phyloP scores from a whole-genome alignment of 441 rosid species.

The Rhodomyrtus psidioides region DNA sequence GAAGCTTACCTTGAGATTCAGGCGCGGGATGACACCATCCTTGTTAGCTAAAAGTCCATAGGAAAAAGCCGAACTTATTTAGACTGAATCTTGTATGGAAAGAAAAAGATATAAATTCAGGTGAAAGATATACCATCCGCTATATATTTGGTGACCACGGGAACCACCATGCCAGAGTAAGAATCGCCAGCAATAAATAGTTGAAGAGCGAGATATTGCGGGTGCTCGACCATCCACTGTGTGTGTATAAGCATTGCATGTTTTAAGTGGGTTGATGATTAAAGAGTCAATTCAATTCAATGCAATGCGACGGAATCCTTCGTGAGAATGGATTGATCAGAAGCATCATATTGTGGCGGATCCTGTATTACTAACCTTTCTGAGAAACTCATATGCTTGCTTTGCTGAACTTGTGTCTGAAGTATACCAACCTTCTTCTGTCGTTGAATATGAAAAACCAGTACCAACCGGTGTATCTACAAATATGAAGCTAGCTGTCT shows the following conservation, averaged over 20 bases:
- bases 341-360: neutral
- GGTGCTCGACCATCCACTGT: constrained; percentile 8
- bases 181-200: constrained; percentile 3
- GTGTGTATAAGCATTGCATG: neutral
- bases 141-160: neutral
- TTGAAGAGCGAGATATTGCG: neutral
- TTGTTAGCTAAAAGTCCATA: neutral
- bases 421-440: constrained; percentile 7
- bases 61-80: neutral
- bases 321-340: neutral
- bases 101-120: too few relatives aligned
- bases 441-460: constrained; percentile 17
- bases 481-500: constrained; percentile 14
- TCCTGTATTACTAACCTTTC: neutral
- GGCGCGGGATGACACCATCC: neutral
- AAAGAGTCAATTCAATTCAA: neutral
- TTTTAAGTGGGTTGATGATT: neutral
- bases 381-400: constrained; percentile 5
- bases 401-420: constrained; percentile 2
- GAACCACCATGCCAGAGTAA: constrained; percentile 1
- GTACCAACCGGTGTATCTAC: constrained; percentile 14
- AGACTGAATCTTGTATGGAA: neutral
- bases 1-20: neutral
- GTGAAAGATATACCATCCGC: neutral
- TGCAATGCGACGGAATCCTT: neutral